Percentiles rank a stretch among this genome's conserved stretches.
Conservation (phyloP, 208 protist genomes). For the Sergeia podlipaevii region DNA sequence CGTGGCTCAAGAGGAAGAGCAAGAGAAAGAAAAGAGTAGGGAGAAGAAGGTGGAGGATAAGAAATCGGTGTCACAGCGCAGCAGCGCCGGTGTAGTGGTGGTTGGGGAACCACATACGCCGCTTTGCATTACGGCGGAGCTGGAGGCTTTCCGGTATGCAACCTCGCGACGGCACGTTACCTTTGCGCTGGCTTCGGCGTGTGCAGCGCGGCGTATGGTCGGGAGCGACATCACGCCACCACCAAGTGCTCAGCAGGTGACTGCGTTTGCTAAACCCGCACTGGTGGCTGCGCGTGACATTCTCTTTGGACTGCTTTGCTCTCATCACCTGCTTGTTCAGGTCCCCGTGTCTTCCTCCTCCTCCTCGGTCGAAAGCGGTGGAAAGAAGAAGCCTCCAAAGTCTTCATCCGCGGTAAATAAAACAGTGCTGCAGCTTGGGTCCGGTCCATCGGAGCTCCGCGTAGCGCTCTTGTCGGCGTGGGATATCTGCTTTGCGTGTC, state of each 20-base stretch:
- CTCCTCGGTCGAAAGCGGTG: too few relatives aligned
- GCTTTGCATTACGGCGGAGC: constrained; percentile 33
- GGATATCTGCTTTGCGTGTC: constrained; percentile 29
- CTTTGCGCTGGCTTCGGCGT: constrained; percentile 24
- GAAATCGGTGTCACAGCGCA: too few relatives aligned
- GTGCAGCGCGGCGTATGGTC: constrained; percentile 9
- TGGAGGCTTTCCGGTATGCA: constrained; percentile 31
- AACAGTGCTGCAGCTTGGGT: constrained; percentile 25
- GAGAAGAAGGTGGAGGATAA: too few relatives aligned
- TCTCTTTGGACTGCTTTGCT: constrained; percentile 4
- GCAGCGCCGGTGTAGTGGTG: background rate
- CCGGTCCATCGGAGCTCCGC: constrained; percentile 26
- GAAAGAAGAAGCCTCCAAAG: background rate
- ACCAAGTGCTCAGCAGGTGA: background rate
- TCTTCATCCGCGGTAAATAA: background rate
- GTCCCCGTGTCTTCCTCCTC: too few relatives aligned
- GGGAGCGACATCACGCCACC: constrained; percentile 5
- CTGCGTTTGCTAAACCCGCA: background rate
- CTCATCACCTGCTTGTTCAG: constrained; percentile 3
- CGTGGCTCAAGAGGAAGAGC: too few relatives aligned
- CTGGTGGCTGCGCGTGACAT: constrained; percentile 2
- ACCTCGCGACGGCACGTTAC: constrained; percentile 47
- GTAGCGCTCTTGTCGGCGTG: constrained; percentile 17
- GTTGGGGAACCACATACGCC: constrained; percentile 16
- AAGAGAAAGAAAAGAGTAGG: too few relatives aligned